Conservation (phyloP, 306 rosid genomes). For the Carpinus fangiana region DNA sequence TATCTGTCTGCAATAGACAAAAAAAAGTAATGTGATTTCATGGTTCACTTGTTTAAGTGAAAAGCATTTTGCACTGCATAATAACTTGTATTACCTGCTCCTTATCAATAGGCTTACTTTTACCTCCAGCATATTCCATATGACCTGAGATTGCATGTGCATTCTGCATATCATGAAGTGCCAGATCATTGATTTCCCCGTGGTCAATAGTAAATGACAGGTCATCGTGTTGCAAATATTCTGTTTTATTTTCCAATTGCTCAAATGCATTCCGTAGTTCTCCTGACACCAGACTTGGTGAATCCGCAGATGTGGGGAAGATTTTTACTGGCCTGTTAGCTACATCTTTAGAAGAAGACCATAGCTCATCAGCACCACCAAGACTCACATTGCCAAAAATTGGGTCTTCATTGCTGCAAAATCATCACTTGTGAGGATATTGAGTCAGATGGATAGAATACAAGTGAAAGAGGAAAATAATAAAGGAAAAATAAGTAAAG, state of each 20-base stretch:
- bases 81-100: slow-evolving; percentile 53
- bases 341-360: slow-evolving; percentile 70
- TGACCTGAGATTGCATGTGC: slow-evolving; percentile 33
- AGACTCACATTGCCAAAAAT: slow-evolving; percentile 63
- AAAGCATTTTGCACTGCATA: slow-evolving; percentile 14
- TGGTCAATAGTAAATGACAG: slow-evolving; percentile 38
- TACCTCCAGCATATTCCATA: slow-evolving; percentile 45
- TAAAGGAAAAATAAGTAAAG: not conserved
- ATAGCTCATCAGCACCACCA: slow-evolving; percentile 61
- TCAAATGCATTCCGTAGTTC: slow-evolving; percentile 37
- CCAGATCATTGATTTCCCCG: slow-evolving; percentile 40
- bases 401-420: slow-evolving; percentile 84
- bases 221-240: slow-evolving; percentile 44
- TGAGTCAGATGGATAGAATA: slow-evolving; percentile 42
- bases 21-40: slow-evolving; percentile 14
- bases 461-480: not conserved
- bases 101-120: slow-evolving; percentile 36
- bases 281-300: slow-evolving; percentile 36
- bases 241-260: slow-evolving; percentile 51
- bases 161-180: slow-evolving; percentile 45
- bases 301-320: slow-evolving; percentile 40
- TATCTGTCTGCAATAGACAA: slow-evolving; percentile 35
- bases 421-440: slow-evolving; percentile 73
- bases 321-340: slow-evolving; percentile 43
- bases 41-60: slow-evolving; percentile 11